These are phyloP conservation scores for Ophiostoma sp. DNA, from an alignment of 2,329 filamentous ascomycete species.

Conservation along the genomic window DNA sequence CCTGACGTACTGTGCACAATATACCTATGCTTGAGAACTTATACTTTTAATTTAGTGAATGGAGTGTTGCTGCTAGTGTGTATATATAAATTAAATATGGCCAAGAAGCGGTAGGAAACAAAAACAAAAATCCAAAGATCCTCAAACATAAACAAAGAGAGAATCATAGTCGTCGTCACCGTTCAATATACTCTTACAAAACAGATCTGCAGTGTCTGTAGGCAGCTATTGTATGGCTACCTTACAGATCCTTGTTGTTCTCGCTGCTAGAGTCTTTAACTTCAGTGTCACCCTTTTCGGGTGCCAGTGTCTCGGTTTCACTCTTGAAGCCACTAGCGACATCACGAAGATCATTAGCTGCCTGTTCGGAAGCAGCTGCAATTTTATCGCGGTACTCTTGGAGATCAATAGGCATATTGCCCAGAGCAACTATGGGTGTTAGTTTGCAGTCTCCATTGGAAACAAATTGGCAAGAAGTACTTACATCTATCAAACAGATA, in stretches of 20 bases:
- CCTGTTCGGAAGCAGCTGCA: slow-evolving; percentile 20
- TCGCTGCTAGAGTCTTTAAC: neutral
- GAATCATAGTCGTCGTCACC: neutral
- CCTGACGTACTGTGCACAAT: neutral
- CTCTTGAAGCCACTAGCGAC: neutral
- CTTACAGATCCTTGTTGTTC: slow-evolving; percentile 28
- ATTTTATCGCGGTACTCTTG: slow-evolving; percentile 26
- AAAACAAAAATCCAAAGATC: slow-evolving; percentile 3
- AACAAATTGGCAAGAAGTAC: slow-evolving; percentile 28
- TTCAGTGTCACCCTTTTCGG: neutral
- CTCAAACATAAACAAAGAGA: neutral
- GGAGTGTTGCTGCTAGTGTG: neutral
- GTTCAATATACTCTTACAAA: slow-evolving; percentile 9
- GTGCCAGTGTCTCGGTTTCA: neutral
- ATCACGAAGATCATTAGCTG: neutral
- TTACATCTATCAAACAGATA: slow-evolving; percentile 48
- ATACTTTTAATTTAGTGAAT: neutral
- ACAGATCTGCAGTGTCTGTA: neutral
- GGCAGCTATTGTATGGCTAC: neutral
- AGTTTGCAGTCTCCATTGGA: neutral
- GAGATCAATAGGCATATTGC: slow-evolving; percentile 25
- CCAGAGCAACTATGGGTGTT: slow-evolving; percentile 25
- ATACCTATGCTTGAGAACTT: neutral
- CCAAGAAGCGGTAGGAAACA: neutral
- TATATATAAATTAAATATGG: neutral